A percentile compares a stretch with the other conserved stretches of the same genome.
Evolutionary conservation across 2,329 filamentous ascomycete genomes (phyloP).

Genomic region (Monilinia laxa): DNA sequence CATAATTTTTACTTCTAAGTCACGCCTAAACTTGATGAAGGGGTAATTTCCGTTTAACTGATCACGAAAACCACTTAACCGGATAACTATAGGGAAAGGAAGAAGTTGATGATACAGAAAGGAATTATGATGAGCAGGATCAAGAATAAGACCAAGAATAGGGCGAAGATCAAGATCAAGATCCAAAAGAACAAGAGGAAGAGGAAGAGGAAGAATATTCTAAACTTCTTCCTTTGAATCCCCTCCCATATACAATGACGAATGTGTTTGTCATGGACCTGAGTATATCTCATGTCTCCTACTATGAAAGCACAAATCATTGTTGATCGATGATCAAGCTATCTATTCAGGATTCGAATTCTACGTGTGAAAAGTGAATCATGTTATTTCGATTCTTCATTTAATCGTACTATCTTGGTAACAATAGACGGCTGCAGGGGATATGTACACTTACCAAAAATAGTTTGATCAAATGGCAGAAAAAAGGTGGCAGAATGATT

Average conservation of each 20-base stretch:
- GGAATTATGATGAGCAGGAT: too few relatives aligned
- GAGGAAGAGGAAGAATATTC: too few relatives aligned
- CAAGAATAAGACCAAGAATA: too few relatives aligned
- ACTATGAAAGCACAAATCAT: background rate
- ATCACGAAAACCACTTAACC: too few relatives aligned
- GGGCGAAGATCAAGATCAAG: background rate
- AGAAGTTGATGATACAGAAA: background rate
- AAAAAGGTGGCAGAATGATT: conserved; percentile 11
- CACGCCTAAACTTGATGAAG: conserved; percentile 14
- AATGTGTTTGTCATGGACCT: conserved; percentile 7
- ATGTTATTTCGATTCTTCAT: conserved; percentile 8
- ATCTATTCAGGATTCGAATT: background rate
- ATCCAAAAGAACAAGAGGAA: too few relatives aligned
- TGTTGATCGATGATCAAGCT: conserved; percentile 7
- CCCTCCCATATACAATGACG: too few relatives aligned
- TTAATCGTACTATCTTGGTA: conserved; percentile 14
- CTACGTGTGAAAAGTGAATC: background rate
- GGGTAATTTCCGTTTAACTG: background rate
- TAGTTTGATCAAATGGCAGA: conserved; percentile 16
- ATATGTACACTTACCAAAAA: background rate
- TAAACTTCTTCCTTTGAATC: too few relatives aligned
- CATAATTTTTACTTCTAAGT: conserved; percentile 1
- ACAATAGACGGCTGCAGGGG: conserved; percentile 1
- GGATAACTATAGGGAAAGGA: background rate
- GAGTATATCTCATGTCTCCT: background rate